Percentiles rank a stretch among this genome's conserved stretches.
These are phyloP conservation scores for Trypanosoma congolense DNA, from an alignment of 208 protist genomes.

Conservation along the genomic window DNA sequence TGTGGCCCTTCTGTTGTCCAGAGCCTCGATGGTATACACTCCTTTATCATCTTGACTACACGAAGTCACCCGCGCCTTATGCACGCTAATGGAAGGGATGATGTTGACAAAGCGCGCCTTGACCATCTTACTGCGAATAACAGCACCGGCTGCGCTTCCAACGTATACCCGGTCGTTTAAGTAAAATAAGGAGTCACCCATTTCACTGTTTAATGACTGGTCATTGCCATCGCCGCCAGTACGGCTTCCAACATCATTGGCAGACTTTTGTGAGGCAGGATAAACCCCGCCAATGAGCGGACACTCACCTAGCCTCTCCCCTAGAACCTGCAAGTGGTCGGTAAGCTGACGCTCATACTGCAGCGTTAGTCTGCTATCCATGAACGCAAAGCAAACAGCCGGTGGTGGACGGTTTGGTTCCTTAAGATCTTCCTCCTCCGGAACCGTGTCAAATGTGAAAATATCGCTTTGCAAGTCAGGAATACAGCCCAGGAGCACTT, in stretches of 20 bases:
- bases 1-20: slow-evolving; percentile 46
- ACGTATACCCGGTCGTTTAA: slow-evolving; percentile 77
- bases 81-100: slow-evolving; percentile 71
- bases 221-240: neutral
- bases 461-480: slow-evolving; percentile 68
- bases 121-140: slow-evolving; percentile 66
- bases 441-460: slow-evolving; percentile 83
- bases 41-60: slow-evolving; percentile 31
- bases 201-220: slow-evolving; percentile 15
- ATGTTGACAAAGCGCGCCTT: slow-evolving; percentile 55
- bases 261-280: slow-evolving; percentile 35
- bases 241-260: neutral
- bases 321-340: slow-evolving; percentile 43
- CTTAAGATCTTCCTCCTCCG: slow-evolving; percentile 51
- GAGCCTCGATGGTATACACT: slow-evolving; percentile 33
- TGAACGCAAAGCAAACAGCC: slow-evolving; percentile 46
- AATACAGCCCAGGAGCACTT: slow-evolving; percentile 76
- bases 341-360: slow-evolving; percentile 74
- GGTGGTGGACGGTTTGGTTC: slow-evolving; percentile 33
- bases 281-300: slow-evolving; percentile 74
- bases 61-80: slow-evolving; percentile 30
- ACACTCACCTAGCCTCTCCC: slow-evolving; percentile 27
- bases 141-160: slow-evolving; percentile 62
- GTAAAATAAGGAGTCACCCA: slow-evolving; percentile 79
- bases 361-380: slow-evolving; percentile 65